A percentile compares a stretch with the other conserved stretches of the same genome.
Evolutionary conservation across 2,329 filamentous ascomycete genomes (phyloP).

Genomic region (Rhinocladiella similis): DNA sequence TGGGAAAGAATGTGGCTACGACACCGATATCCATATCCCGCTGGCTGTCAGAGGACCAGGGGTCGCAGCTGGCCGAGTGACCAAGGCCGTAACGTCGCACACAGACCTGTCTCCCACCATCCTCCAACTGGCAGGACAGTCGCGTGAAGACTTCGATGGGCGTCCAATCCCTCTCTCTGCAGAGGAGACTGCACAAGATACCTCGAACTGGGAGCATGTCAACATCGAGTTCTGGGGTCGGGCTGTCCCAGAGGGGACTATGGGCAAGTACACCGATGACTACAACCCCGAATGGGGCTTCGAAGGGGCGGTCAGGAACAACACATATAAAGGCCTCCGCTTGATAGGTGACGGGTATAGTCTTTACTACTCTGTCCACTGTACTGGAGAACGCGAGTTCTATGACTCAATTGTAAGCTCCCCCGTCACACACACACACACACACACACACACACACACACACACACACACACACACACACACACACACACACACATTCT

Average conservation of each 20-base stretch:
- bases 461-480: too few relatives aligned
- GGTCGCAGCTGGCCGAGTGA: slow-evolving; percentile 44
- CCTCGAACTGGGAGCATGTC: slow-evolving; percentile 53
- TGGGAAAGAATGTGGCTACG: slow-evolving; percentile 59
- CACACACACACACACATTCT: too few relatives aligned
- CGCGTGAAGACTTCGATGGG: slow-evolving; percentile 58
- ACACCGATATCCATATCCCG: slow-evolving; percentile 62
- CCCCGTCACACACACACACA: too few relatives aligned
- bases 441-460: too few relatives aligned
- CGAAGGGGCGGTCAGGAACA: slow-evolving; percentile 10
- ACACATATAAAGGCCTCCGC: slow-evolving; percentile 42
- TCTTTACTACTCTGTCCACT: slow-evolving; percentile 45
- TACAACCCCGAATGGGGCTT: background rate
- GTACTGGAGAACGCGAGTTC: slow-evolving; percentile 42
- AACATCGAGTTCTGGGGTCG: slow-evolving; percentile 60
- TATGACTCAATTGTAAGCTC: slow-evolving; percentile 38
- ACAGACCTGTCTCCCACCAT: slow-evolving; percentile 66
- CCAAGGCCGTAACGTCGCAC: slow-evolving; percentile 58
- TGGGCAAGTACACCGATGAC: slow-evolving; percentile 14
- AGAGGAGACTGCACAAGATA: slow-evolving; percentile 27
- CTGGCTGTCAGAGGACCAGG: slow-evolving; percentile 62
- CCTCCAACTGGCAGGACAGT: slow-evolving; percentile 36
- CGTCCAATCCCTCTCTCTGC: slow-evolving; percentile 47
- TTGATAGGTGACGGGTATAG: slow-evolving; percentile 38
- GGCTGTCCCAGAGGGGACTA: slow-evolving; percentile 35